phyloP scores from a whole-genome alignment of 306 rosid genomes.

The Dryas drummondii region DNA sequence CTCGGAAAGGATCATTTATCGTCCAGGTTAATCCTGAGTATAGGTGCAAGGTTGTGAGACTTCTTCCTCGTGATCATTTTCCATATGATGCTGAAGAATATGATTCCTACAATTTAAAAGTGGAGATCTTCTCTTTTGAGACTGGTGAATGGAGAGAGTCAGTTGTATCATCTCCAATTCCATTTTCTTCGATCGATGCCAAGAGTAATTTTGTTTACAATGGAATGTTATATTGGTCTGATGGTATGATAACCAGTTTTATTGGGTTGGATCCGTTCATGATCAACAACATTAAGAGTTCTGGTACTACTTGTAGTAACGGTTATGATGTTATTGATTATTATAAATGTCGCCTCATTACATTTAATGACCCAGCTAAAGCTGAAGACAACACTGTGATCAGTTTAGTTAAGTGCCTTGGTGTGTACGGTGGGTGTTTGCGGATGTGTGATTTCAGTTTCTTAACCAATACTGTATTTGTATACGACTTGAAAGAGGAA shows the following conservation, averaged over 20 bases:
- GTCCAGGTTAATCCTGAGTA: not conserved
- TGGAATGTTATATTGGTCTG: not conserved
- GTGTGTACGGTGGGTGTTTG: not conserved
- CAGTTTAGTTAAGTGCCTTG: not conserved
- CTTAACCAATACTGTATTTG: no score
- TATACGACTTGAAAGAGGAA: no score
- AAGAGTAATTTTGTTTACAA: not conserved
- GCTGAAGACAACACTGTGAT: no score
- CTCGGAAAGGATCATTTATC: no score
- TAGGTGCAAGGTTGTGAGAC: not conserved
- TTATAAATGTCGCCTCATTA: not conserved
- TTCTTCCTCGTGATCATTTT: not conserved
- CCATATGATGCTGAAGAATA: no score
- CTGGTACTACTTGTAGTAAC: not conserved
- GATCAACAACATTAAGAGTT: not conserved
- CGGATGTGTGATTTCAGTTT: not conserved
- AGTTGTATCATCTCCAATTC: not conserved
- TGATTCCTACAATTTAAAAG: not conserved
- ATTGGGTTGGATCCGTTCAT: not conserved
- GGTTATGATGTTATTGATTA: not conserved
- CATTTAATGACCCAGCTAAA: not conserved
- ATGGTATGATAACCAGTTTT: not conserved
- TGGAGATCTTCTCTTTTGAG: not conserved
- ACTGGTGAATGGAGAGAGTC: not conserved
- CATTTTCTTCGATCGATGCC: not conserved